Evolutionary conservation across 495 filamentous ascomycete genomes (phyloP).

Genomic region (Daldinia vernicosa): DNA sequence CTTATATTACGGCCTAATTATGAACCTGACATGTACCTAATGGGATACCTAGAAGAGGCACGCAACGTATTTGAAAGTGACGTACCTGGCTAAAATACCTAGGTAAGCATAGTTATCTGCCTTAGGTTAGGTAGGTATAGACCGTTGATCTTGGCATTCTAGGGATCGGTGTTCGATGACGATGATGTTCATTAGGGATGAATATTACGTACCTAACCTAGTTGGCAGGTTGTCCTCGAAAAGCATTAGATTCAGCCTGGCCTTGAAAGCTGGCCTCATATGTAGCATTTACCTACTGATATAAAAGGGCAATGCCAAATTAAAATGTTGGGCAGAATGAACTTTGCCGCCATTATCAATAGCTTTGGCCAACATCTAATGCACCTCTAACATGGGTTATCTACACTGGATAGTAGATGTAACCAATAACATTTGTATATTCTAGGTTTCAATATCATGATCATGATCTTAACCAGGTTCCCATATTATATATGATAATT

Average conservation of each 20-base stretch:
- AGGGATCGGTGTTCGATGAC: background rate
- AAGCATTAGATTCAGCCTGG: background rate
- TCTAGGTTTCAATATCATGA: no score
- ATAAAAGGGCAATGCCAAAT: background rate
- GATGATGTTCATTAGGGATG: background rate
- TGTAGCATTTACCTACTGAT: background rate
- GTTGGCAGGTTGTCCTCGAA: background rate
- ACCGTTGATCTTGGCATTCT: background rate
- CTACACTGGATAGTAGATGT: no score
- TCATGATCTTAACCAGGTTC: no score
- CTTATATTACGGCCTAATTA: constrained; percentile 1
- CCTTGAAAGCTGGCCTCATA: background rate
- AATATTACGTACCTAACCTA: no score
- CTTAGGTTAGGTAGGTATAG: background rate
- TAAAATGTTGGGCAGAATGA: background rate
- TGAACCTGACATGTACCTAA: constrained; percentile 3
- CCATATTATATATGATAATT: no score
- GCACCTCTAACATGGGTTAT: no score
- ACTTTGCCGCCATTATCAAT: background rate
- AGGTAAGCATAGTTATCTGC: no score
- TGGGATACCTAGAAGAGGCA: no score
- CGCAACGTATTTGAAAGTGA: background rate
- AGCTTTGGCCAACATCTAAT: no score
- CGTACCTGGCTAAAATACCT: background rate
- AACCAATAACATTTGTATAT: no score